These are phyloP conservation scores for Macrophomina tecta DNA, from an alignment of 2,329 filamentous ascomycete species.

Conservation along the genomic window DNA sequence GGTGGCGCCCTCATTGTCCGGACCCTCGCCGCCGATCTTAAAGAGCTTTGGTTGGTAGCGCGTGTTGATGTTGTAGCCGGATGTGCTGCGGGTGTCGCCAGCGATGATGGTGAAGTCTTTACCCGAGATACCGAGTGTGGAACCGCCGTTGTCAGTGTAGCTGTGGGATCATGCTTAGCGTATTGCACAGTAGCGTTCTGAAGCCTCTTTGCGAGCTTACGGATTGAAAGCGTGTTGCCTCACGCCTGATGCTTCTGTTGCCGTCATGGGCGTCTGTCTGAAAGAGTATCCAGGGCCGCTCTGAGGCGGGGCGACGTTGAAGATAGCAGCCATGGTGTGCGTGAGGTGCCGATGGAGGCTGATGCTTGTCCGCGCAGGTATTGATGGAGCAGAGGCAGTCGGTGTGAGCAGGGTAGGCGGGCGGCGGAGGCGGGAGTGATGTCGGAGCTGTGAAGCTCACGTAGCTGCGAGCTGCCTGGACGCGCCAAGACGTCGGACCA, in stretches of 20 bases:
- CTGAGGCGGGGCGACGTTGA: slow-evolving; percentile 57
- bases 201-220: slow-evolving; percentile 61
- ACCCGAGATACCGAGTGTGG: slow-evolving; percentile 92
- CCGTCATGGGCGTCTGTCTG: slow-evolving; percentile 55
- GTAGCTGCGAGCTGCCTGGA: slow-evolving; percentile 29
- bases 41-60: slow-evolving; percentile 95
- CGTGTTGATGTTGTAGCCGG: slow-evolving; percentile 97
- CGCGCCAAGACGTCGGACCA: slow-evolving; percentile 25
- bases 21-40: slow-evolving; percentile 90
- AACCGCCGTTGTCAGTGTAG: slow-evolving; percentile 98
- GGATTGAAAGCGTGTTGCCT: slow-evolving; percentile 88
- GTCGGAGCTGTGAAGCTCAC: slow-evolving; percentile 28
- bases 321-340: slow-evolving; percentile 59
- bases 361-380: background rate
- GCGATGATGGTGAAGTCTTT: slow-evolving; percentile 95
- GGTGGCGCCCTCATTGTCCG: slow-evolving; percentile 72
- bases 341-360: background rate
- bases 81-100: slow-evolving; percentile 93
- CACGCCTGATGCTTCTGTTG: slow-evolving; percentile 49
- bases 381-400: background rate
- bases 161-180: slow-evolving; percentile 51
- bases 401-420: background rate
- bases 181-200: background rate
- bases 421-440: slow-evolving; percentile 18
- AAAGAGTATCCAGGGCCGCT: slow-evolving; percentile 67